A percentile compares a stretch with the other conserved stretches of the same genome.
Conservation (phyloP, 139 green algal species). For the Gonium pectorale region DNA sequence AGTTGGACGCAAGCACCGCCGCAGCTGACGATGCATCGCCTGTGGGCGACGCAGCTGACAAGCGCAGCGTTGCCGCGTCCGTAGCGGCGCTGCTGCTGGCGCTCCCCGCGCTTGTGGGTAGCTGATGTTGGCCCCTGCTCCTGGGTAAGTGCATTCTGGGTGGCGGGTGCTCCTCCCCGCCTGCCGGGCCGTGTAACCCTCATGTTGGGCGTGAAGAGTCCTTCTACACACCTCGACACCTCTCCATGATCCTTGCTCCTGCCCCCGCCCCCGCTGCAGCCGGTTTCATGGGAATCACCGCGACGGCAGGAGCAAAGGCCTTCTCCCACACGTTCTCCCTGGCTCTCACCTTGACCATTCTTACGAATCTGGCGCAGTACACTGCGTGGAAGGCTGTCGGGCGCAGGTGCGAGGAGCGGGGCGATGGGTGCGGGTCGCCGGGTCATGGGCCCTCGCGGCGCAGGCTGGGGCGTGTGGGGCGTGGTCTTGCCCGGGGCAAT, state of each 20-base stretch:
- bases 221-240: too few species aligned
- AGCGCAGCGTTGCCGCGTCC: not conserved
- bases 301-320: constrained; percentile 72
- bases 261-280: not conserved
- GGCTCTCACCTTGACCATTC: constrained; percentile 66
- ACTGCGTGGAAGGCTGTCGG: constrained; percentile 47
- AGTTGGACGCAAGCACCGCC: not conserved
- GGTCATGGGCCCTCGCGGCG: too few species aligned
- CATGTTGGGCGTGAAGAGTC: too few species aligned
- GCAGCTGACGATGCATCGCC: not conserved
- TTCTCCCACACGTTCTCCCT: constrained; percentile 74
- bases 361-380: constrained; percentile 76
- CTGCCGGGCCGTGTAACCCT: not conserved
- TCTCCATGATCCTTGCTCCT: too few species aligned
- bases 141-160: constrained; percentile 34
- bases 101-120: constrained; percentile 70
- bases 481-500: too few species aligned
- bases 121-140: constrained; percentile 82
- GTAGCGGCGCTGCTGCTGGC: constrained; percentile 61
- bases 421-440: too few species aligned
- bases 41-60: not conserved
- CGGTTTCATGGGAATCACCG: constrained; percentile 69
- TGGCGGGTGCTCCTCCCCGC: too few species aligned
- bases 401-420: not conserved
- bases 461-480: too few species aligned